Base-by-base conservation (phyloP, 768 basidiomycete species). In the Termitomyces sp. region DNA sequence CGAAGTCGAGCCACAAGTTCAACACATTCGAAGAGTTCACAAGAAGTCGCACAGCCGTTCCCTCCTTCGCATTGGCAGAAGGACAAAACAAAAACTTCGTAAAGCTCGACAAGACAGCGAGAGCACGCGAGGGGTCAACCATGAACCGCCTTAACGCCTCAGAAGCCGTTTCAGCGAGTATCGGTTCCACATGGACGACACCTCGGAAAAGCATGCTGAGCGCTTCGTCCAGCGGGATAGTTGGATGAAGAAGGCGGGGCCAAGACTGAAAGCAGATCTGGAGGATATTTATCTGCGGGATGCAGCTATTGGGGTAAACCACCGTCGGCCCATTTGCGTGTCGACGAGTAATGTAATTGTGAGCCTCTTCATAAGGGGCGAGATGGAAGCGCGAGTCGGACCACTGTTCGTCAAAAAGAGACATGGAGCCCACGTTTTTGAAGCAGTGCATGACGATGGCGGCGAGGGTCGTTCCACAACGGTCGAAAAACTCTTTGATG, bases 321-420 rank as follows among this genome's bases (percentile, higher is more conserved):
- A 90, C 74, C 20, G 74, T 70, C 5, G 80, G 75, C 33, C 72
- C 81, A 65, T 88, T 86, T 0, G 78, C 72, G 66, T 93, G 91
- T 26, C 85, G 81, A 36, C 89, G 81, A 20, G 90, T 78, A 50
- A 87, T 70, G 51, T 79, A 80, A 63, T 82, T 87, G 62, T 86
- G 83, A 2, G 83, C 75, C 65, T 94, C 90, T 62, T 93, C 86
- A 66, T 85, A 41, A 41, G 40, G 82, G 0, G 81, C 68, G 2
- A 79, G 76, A 60, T 78, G 80, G 50, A 86, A 70, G 47, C 85
- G 83, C 20, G 82, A 76, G 52, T 80, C 75, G 0, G 83, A 79
- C 87, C 88, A 92, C 63, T 92, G 88, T 8, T 94, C 89, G 57
- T 97, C 94, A 56, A 93, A 86, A 32, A 95, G 76, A 16, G 87